A percentile compares a stretch with the other conserved stretches of the same genome.
Evolutionary conservation across 306 rosid species (phyloP).

Genomic region (Astragalus glycyphyllos): DNA sequence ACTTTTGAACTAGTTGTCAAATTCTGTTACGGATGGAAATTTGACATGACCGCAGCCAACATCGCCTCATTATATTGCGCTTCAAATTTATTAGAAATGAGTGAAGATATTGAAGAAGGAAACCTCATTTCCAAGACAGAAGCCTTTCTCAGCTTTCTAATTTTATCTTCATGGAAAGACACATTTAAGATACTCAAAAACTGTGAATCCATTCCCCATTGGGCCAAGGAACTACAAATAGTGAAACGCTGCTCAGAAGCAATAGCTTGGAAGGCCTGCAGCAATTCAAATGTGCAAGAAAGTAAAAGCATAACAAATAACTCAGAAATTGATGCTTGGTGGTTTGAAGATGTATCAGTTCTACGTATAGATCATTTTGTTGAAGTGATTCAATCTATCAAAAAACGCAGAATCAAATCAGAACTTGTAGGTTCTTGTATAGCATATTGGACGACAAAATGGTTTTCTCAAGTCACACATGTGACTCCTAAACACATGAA

Average conservation of each 20-base stretch:
- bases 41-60: constrained; percentile 65
- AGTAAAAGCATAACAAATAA: neutral
- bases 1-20: constrained; percentile 65
- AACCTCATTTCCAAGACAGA: constrained; percentile 75
- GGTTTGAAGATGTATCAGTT: constrained; percentile 70
- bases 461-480: constrained; percentile 56
- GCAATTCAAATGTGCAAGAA: constrained; percentile 17
- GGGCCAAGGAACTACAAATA: constrained; percentile 67
- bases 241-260: constrained; percentile 66
- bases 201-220: constrained; percentile 65
- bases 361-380: constrained; percentile 79
- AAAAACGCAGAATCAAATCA: constrained; percentile 57
- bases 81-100: constrained; percentile 81
- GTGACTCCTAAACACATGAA: constrained; percentile 38
- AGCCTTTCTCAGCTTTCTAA: constrained; percentile 63
- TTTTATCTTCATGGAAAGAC: constrained; percentile 81
- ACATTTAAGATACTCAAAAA: constrained; percentile 69
- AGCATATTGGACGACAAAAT: constrained; percentile 64
- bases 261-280: constrained; percentile 67
- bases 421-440: constrained; percentile 70
- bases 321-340: constrained; percentile 53
- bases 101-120: constrained; percentile 66
- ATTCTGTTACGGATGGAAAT: constrained; percentile 84
- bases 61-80: constrained; percentile 69
- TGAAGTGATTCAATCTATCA: constrained; percentile 65